Conservation (phyloP, 163 green algal species). For the Coccomyxa subellipsoidea region DNA sequence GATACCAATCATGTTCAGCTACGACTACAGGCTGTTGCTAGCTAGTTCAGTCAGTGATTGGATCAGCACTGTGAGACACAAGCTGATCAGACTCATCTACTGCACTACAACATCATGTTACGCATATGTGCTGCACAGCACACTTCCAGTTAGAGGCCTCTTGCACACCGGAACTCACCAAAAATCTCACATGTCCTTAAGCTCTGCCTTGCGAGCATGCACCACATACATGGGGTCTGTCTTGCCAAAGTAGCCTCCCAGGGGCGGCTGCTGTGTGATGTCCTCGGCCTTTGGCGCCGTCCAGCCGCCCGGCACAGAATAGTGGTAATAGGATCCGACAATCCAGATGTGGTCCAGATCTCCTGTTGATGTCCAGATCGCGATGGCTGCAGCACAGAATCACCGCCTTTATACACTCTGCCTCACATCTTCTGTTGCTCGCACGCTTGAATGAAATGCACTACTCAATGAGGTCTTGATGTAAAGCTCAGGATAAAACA, state of each 20-base stretch:
- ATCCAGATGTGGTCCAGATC: slow-evolving; percentile 65
- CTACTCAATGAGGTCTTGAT: too few relatives aligned
- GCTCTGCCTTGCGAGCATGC: slow-evolving; percentile 35
- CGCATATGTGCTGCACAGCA: neutral
- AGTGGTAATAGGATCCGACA: slow-evolving; percentile 48
- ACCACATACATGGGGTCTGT: slow-evolving; percentile 61
- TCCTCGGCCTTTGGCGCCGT: slow-evolving; percentile 37
- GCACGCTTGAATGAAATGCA: too few relatives aligned
- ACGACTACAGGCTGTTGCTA: too few relatives aligned
- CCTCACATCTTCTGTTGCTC: too few relatives aligned
- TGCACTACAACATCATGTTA: too few relatives aligned
- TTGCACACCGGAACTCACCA: neutral
- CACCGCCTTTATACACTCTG: too few relatives aligned
- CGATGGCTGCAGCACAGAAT: slow-evolving; percentile 46
- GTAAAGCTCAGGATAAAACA: too few relatives aligned
- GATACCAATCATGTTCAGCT: too few relatives aligned
- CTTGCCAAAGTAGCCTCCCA: slow-evolving; percentile 22
- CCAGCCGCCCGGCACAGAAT: slow-evolving; percentile 38
- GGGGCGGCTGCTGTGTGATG: slow-evolving; percentile 30
- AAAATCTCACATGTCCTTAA: neutral
- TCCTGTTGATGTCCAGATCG: slow-evolving; percentile 73
- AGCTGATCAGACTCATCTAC: too few relatives aligned
- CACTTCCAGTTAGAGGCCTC: neutral
- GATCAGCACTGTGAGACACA: too few relatives aligned
- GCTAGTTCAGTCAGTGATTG: too few relatives aligned